A percentile compares a stretch with the other conserved stretches of the same genome.
Conservation (phyloP, 345 rosid genomes). For the Murraya koenigii region DNA sequence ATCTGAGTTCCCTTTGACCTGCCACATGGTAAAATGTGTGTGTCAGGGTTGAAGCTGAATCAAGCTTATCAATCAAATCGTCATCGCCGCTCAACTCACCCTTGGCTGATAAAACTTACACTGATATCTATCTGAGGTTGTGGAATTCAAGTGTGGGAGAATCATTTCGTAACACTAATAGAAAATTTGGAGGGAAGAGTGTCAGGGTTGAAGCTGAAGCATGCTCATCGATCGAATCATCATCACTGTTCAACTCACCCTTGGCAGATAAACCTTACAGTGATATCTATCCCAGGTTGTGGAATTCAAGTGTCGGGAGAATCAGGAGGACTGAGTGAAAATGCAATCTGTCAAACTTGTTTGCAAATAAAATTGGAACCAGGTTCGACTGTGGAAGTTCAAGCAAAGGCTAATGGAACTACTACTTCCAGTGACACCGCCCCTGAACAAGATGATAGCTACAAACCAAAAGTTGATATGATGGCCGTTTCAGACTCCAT, state of each 20-base stretch:
- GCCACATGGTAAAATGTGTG: constrained; percentile 26
- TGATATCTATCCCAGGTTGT: constrained; percentile 29
- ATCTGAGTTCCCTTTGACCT: constrained; percentile 15
- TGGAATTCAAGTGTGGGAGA: constrained; percentile 41
- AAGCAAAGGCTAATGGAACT: constrained; percentile 3
- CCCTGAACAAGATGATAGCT: constrained; percentile 15
- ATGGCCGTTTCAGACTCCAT: constrained; percentile 23
- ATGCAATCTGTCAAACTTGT: constrained; percentile 7
- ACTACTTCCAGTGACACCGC: background rate
- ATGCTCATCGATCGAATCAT: constrained; percentile 22
- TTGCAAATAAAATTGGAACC: constrained; percentile 11
- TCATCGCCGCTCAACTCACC: constrained; percentile 9
- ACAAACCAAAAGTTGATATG: constrained; percentile 12
- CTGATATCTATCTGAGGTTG: constrained; percentile 26
- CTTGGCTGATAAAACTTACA: constrained; percentile 8
- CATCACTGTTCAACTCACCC: constrained; percentile 6
- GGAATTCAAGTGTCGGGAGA: constrained; percentile 37
- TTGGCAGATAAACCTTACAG: constrained; percentile 9
- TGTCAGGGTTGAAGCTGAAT: constrained; percentile 32
- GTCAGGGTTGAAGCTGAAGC: constrained; percentile 34
- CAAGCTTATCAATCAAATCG: constrained; percentile 24
- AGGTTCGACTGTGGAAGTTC: constrained; percentile 5
- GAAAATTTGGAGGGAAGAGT: constrained; percentile 14
- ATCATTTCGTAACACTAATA: constrained; percentile 18
- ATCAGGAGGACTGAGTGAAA: constrained; percentile 7